Percentiles rank a stretch among this genome's conserved stretches.
Evolutionary conservation across 176 grass and related monocot species (phyloP).

Genomic region (Eragrostis nindensis): DNA sequence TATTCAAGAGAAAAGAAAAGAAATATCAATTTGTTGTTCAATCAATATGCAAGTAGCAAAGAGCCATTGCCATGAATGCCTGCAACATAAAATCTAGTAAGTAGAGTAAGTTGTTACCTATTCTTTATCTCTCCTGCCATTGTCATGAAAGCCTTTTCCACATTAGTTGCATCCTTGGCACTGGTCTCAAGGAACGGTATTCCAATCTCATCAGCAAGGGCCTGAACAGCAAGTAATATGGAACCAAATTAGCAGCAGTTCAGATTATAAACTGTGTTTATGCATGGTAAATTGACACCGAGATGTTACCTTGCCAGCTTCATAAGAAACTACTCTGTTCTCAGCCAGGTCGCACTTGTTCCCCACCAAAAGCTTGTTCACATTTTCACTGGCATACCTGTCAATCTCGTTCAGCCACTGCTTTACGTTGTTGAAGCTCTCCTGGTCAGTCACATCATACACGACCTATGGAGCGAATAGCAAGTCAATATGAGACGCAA

Average conservation of each 20-base stretch:
- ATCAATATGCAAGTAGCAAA: neutral
- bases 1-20: constrained; percentile 30
- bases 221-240: constrained; percentile 34
- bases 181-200: constrained; percentile 79
- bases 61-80: neutral
- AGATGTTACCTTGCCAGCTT: constrained; percentile 62
- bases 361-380: constrained; percentile 78
- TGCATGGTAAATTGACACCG: neutral
- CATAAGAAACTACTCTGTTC: constrained; percentile 64
- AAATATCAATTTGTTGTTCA: neutral
- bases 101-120: constrained; percentile 41
- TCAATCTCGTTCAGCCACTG: constrained; percentile 82
- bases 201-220: constrained; percentile 74
- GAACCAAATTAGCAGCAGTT: neutral
- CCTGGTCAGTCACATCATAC: constrained; percentile 80
- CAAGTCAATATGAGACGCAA: constrained; percentile 1
- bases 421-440: constrained; percentile 82
- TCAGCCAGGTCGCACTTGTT: constrained; percentile 70
- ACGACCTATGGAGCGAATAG: constrained; percentile 47
- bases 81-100: neutral
- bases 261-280: neutral
- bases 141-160: constrained; percentile 78
- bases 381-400: constrained; percentile 74
- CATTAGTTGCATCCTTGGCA: constrained; percentile 82
- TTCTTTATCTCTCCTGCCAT: constrained; percentile 74